Percentiles rank a stretch among this genome's conserved stretches.
Evolutionary conservation across 257 asterid species (phyloP).

Genomic region (Echites panduratus): DNA sequence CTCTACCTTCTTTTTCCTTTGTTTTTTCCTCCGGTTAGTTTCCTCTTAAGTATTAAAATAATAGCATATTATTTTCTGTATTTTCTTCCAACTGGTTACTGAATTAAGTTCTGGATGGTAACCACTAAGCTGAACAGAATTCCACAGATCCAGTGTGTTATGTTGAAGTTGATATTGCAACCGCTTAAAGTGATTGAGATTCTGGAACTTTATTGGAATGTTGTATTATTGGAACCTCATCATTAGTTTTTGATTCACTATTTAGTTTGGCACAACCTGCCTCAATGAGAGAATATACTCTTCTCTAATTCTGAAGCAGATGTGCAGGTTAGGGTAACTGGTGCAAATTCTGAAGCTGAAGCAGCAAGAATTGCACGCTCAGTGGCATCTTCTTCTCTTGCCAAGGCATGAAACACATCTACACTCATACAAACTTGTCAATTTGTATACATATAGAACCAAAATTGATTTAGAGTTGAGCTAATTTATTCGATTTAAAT

Average conservation of each 20-base stretch:
- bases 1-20: not conserved
- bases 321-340: constrained; percentile 68
- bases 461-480: not conserved
- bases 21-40: not conserved
- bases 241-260: not conserved
- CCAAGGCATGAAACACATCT: constrained; percentile 49
- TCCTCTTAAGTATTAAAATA: not conserved
- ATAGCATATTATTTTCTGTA: not conserved
- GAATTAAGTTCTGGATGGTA: not conserved
- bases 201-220: not conserved
- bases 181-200: not conserved
- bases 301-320: constrained; percentile 4
- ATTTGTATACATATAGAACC: not conserved
- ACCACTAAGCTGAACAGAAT: not conserved
- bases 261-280: not conserved
- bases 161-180: not conserved
- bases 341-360: constrained; percentile 76
- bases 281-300: not conserved
- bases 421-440: not conserved
- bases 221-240: not conserved
- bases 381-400: constrained; percentile 88
- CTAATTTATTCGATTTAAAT: constrained; percentile 6
- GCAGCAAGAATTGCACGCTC: constrained; percentile 93
- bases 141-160: not conserved
- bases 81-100: not conserved